Evolutionary conservation across 2,329 filamentous ascomycete genomes (phyloP).

Genomic region (Fusarium robinianum): DNA sequence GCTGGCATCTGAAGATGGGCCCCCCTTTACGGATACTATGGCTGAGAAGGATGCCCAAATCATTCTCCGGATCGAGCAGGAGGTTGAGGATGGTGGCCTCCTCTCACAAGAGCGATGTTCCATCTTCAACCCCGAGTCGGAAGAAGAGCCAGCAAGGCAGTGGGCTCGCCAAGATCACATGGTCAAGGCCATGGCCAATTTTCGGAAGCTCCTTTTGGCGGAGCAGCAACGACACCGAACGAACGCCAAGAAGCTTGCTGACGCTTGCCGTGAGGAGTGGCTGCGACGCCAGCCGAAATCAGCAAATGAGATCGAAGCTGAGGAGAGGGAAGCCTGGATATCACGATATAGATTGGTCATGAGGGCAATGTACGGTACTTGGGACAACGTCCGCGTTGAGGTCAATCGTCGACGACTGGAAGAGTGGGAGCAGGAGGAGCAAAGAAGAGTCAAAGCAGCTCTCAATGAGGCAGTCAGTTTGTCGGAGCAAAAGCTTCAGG

Average conservation of each 20-base stretch:
- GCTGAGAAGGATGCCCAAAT: conserved; percentile 69
- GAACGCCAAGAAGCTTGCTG: conserved; percentile 78
- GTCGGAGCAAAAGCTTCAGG: conserved; percentile 70
- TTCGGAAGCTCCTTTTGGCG: conserved; percentile 76
- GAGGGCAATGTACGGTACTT: conserved; percentile 59
- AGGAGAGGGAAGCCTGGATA: conserved; percentile 70
- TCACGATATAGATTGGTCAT: conserved; percentile 73
- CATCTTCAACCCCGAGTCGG: conserved; percentile 71
- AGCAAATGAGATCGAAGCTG: conserved; percentile 78
- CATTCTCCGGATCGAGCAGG: conserved; percentile 72
- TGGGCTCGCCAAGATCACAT: conserved; percentile 91
- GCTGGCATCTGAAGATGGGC: conserved; percentile 59
- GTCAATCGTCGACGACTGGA: conserved; percentile 63
- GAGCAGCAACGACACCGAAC: conserved; percentile 79
- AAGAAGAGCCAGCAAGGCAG: conserved; percentile 74
- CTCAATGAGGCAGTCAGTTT: conserved; percentile 74
- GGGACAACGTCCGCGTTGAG: conserved; percentile 66
- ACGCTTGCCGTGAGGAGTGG: conserved; percentile 78
- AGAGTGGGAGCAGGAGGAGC: conserved; percentile 68
- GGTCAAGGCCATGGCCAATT: conserved; percentile 75
- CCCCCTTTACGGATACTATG: conserved; percentile 62
- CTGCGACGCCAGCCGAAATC: conserved; percentile 73
- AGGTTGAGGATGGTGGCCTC: conserved; percentile 74
- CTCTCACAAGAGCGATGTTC: conserved; percentile 73
- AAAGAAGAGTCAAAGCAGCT: conserved; percentile 67